These are phyloP conservation scores for Globisporangium viniferum DNA, from an alignment of 352 stramenopile species.

Conservation along the genomic window DNA sequence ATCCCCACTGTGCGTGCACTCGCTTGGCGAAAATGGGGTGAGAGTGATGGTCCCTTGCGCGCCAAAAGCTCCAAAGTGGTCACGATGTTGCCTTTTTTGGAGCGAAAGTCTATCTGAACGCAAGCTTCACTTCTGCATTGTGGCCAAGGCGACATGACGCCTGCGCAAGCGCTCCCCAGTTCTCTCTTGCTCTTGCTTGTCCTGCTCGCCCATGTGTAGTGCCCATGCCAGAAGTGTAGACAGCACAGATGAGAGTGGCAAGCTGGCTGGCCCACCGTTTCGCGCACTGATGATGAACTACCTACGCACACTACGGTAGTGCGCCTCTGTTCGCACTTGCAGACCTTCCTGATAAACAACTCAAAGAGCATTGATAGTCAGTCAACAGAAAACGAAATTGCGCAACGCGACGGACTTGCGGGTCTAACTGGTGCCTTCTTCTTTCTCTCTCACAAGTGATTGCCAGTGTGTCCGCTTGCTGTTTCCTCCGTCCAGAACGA, in stretches of 20 bases:
- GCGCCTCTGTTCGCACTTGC: too few species aligned
- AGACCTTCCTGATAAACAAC: too few species aligned
- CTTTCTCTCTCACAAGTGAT: not conserved
- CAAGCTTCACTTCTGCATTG: not conserved
- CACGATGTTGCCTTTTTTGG: not conserved
- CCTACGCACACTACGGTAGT: too few species aligned
- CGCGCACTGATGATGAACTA: too few species aligned
- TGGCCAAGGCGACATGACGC: not conserved
- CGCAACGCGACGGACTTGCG: not conserved
- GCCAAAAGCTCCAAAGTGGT: constrained; percentile 1
- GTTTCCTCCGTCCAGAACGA: not conserved
- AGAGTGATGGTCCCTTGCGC: constrained; percentile 12
- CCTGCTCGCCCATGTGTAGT: not conserved
- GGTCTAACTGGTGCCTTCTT: not conserved
- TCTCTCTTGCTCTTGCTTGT: not conserved
- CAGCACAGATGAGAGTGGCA: too few species aligned
- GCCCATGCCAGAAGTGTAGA: too few species aligned
- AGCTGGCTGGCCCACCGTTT: too few species aligned
- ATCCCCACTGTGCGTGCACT: too few species aligned
- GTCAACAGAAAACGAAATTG: not conserved
- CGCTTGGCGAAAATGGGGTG: not conserved
- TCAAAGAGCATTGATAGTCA: too few species aligned
- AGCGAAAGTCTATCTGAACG: constrained; percentile 1
- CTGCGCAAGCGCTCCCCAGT: not conserved
- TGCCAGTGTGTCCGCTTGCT: not conserved